phyloP scores from a whole-genome alignment of 2,329 filamentous ascomycete genomes.

The Aspergillus uvarum region DNA sequence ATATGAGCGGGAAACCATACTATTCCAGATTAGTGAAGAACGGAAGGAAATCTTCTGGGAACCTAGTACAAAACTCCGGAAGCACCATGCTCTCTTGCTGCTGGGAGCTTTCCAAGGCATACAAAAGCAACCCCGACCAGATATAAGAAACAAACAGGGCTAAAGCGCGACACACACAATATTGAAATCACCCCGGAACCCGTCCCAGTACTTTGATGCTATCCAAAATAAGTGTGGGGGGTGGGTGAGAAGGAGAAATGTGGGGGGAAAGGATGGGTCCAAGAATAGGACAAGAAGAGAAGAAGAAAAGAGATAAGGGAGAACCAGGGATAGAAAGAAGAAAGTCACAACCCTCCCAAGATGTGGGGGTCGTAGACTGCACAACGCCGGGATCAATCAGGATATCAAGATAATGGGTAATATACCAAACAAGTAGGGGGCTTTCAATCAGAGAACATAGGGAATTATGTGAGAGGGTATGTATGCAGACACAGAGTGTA shows the following conservation, averaged over 20 bases:
- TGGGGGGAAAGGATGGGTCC: neutral
- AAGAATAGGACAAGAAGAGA: neutral
- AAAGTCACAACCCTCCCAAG: neutral
- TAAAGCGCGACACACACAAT: constrained; percentile 6
- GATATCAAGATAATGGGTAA: neutral
- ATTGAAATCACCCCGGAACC: neutral
- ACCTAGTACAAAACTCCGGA: neutral
- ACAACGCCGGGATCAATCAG: constrained; percentile 1
- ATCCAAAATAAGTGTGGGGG: neutral
- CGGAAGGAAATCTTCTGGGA: neutral
- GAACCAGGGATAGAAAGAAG: neutral
- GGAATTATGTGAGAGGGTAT: neutral
- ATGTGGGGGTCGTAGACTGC: neutral
- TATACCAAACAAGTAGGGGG: neutral
- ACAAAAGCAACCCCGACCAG: neutral
- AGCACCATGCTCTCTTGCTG: neutral
- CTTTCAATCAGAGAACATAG: neutral
- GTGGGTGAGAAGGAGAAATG: neutral
- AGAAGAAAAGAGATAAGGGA: neutral
- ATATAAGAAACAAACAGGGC: neutral
- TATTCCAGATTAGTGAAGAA: neutral
- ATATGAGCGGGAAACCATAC: neutral
- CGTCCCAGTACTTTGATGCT: neutral
- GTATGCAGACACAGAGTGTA: neutral
- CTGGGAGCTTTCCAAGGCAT: neutral